Evolutionary conservation across 768 basidiomycete genomes (phyloP).

Genomic region (Holtermanniella nyarrowii): DNA sequence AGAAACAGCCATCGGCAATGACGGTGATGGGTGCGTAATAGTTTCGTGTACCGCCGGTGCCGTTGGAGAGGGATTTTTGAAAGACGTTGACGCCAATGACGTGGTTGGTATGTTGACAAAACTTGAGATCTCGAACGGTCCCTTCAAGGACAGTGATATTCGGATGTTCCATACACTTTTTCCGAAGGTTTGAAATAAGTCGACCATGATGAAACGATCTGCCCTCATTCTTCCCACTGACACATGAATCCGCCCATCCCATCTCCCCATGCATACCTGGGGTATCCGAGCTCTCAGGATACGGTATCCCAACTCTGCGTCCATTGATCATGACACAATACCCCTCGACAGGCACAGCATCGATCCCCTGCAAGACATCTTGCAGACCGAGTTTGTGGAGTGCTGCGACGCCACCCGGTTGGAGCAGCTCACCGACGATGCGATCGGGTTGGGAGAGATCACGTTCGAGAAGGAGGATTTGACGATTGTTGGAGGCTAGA

Average conservation of each 20-base stretch:
- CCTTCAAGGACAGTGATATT: slow-evolving; percentile 33
- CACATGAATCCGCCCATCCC: background rate
- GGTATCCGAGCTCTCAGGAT: slow-evolving; percentile 47
- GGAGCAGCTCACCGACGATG: slow-evolving; percentile 92
- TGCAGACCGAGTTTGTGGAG: slow-evolving; percentile 68
- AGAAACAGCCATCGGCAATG: slow-evolving; percentile 89
- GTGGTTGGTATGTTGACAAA: slow-evolving; percentile 56
- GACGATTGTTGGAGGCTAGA: slow-evolving; percentile 59
- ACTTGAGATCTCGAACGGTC: slow-evolving; percentile 33
- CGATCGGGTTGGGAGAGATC: slow-evolving; percentile 87
- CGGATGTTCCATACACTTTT: slow-evolving; percentile 50
- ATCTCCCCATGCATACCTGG: background rate
- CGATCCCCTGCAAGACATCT: slow-evolving; percentile 70
- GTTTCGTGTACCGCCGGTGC: slow-evolving; percentile 38
- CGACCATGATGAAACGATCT: slow-evolving; percentile 88
- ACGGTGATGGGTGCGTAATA: slow-evolving; percentile 70
- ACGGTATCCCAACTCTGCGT: slow-evolving; percentile 72
- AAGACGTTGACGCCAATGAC: slow-evolving; percentile 36
- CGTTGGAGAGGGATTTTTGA: background rate
- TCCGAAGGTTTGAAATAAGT: slow-evolving; percentile 70
- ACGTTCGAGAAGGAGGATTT: slow-evolving; percentile 77
- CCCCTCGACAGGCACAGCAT: slow-evolving; percentile 68
- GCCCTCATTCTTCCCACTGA: slow-evolving; percentile 48
- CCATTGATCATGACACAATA: slow-evolving; percentile 64
- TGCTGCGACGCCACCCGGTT: slow-evolving; percentile 78